Conservation (phyloP, 1,284 basidiomycete species). For the Trichosporon asahii region DNA sequence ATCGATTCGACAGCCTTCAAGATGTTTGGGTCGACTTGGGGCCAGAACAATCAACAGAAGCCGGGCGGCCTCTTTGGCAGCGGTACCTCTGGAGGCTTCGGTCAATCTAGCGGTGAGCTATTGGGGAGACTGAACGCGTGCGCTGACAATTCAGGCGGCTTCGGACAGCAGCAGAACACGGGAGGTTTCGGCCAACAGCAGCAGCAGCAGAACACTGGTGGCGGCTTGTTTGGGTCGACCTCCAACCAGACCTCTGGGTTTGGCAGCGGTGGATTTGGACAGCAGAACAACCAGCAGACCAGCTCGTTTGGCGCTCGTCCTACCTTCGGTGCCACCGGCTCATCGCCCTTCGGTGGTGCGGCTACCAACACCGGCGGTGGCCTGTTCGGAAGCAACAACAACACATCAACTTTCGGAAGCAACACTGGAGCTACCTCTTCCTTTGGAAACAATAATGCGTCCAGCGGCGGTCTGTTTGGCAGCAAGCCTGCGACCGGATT, state of each 20-base stretch:
- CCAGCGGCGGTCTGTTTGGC: conserved; percentile 41
- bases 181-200: conserved; percentile 28
- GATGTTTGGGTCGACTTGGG: conserved; percentile 48
- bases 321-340: conserved; percentile 40
- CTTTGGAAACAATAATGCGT: conserved; percentile 1
- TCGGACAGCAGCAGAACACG: conserved; percentile 22
- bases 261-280: conserved; percentile 13
- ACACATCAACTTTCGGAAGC: conserved; percentile 23
- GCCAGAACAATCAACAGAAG: conserved; percentile 62
- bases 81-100: conserved; percentile 31
- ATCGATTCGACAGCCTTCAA: background rate
- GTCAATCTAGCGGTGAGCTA: conserved; percentile 18
- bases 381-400: conserved; percentile 35
- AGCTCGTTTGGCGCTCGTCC: conserved; percentile 41
- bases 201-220: conserved; percentile 59
- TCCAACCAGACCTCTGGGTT: conserved; percentile 18
- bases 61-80: conserved; percentile 52
- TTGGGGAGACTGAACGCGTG: background rate
- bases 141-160: conserved; percentile 11
- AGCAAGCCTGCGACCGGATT: conserved; percentile 33
- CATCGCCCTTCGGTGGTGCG: conserved; percentile 44
- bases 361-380: conserved; percentile 26
- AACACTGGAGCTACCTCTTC: conserved; percentile 1
- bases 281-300: conserved; percentile 20
- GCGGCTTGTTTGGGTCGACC: conserved; percentile 50